A percentile compares a stretch with the other conserved stretches of the same genome.
Conservation (phyloP, 2,329 filamentous ascomycete genomes). For the Diaporthe sp. region DNA sequence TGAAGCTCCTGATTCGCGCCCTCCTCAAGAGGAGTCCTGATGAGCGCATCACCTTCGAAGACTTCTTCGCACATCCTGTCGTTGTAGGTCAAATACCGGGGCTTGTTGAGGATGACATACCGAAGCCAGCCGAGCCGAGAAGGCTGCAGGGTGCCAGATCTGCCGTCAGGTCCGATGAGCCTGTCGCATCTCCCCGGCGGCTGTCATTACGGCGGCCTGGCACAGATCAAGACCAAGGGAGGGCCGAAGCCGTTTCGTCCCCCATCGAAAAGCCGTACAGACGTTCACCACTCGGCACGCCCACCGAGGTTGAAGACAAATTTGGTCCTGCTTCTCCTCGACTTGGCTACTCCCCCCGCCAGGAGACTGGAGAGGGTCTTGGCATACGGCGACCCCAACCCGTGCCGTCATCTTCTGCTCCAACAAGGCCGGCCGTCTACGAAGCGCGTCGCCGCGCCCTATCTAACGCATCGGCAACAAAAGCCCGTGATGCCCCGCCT, state of each 20-base stretch:
- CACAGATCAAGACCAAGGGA: slow-evolving; percentile 53
- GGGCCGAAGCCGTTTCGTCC: slow-evolving; percentile 53
- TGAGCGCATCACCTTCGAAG: slow-evolving; percentile 86
- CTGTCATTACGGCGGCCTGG: slow-evolving; percentile 58
- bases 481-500: slow-evolving; percentile 52
- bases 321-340: slow-evolving; percentile 50
- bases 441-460: slow-evolving; percentile 55
- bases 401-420: slow-evolving; percentile 64
- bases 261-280: slow-evolving; percentile 58
- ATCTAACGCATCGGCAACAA: slow-evolving; percentile 57
- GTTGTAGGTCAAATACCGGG: slow-evolving; percentile 84
- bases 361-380: slow-evolving; percentile 62
- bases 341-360: slow-evolving; percentile 59
- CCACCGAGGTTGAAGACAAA: slow-evolving; percentile 52
- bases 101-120: slow-evolving; percentile 82
- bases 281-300: slow-evolving; percentile 60
- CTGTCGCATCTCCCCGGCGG: slow-evolving; percentile 49
- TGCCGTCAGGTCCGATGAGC: slow-evolving; percentile 51
- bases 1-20: slow-evolving; percentile 84
- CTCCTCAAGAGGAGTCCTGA: slow-evolving; percentile 89
- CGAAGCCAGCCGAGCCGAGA: slow-evolving; percentile 53
- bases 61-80: slow-evolving; percentile 84
- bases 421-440: slow-evolving; percentile 55
- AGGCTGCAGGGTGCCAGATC: slow-evolving; percentile 52
- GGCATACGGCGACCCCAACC: slow-evolving; percentile 64